These are phyloP conservation scores for Scopulariopsis brevicaulis DNA, from an alignment of 2,329 filamentous ascomycete genomes.

Conservation along the genomic window DNA sequence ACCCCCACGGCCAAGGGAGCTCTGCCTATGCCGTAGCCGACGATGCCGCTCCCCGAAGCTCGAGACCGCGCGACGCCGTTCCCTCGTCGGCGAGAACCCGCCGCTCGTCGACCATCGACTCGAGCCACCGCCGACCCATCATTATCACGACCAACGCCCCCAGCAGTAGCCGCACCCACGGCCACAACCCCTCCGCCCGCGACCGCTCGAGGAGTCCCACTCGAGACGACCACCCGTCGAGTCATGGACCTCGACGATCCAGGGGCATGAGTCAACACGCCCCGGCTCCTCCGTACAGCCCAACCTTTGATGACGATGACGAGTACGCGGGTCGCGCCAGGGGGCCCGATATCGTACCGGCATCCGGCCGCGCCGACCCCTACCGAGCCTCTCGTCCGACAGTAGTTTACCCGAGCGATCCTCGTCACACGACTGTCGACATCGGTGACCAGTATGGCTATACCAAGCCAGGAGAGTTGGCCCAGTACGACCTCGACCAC, in stretches of 20 bases:
- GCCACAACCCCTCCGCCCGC: slow-evolving; percentile 21
- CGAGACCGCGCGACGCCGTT: slow-evolving; percentile 34
- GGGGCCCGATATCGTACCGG: slow-evolving; percentile 15
- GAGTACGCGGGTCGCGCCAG: slow-evolving; percentile 24
- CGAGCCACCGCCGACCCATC: slow-evolving; percentile 36
- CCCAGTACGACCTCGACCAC: slow-evolving; percentile 49
- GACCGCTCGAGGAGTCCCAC: slow-evolving; percentile 29
- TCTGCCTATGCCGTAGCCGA: slow-evolving; percentile 45
- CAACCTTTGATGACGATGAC: slow-evolving; percentile 39
- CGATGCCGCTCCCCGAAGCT: slow-evolving; percentile 34
- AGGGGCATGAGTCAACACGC: slow-evolving; percentile 29
- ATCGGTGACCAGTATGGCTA: slow-evolving; percentile 50
- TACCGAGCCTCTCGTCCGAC: slow-evolving; percentile 36
- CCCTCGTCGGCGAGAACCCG: slow-evolving; percentile 27
- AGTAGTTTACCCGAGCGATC: slow-evolving; percentile 28
- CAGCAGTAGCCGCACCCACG: slow-evolving; percentile 28
- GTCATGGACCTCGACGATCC: slow-evolving; percentile 19
- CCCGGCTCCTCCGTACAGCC: slow-evolving; percentile 19
- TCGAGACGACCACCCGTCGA: slow-evolving; percentile 33
- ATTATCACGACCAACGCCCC: slow-evolving; percentile 42
- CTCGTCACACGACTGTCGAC: slow-evolving; percentile 28
- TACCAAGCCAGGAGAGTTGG: slow-evolving; percentile 50
- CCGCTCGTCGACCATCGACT: slow-evolving; percentile 33
- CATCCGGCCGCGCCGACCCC: slow-evolving; percentile 19
- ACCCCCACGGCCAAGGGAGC: slow-evolving; percentile 22